Evolutionary conservation across 768 basidiomycete genomes (phyloP).

Genomic region (Mycena galericulata): DNA sequence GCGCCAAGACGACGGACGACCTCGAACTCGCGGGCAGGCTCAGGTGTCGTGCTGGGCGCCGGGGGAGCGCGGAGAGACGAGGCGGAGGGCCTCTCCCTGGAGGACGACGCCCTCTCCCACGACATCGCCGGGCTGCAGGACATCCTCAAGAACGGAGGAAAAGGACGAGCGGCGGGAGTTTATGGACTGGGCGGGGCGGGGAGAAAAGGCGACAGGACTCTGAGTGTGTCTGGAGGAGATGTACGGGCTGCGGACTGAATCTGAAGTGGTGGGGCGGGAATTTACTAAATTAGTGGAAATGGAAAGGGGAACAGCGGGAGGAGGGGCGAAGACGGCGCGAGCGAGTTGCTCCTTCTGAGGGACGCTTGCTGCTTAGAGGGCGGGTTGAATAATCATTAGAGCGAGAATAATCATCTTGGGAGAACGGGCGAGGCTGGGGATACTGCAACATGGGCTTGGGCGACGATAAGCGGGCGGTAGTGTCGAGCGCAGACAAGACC

Average conservation of each 20-base stretch:
- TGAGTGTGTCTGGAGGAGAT: conserved; percentile 49
- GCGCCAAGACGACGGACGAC: conserved; percentile 89
- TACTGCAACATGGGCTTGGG: conserved; percentile 71
- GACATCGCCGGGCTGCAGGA: conserved; percentile 78
- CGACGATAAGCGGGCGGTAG: conserved; percentile 37
- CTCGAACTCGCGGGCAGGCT: conserved; percentile 78
- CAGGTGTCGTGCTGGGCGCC: conserved; percentile 45
- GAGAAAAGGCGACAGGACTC: conserved; percentile 45
- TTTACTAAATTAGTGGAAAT: conserved; percentile 46
- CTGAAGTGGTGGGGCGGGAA: conserved; percentile 48
- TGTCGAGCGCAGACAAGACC: conserved; percentile 62
- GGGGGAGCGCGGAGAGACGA: conserved; percentile 57
- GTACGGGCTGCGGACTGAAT: conserved; percentile 55
- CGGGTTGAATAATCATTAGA: conserved; percentile 53
- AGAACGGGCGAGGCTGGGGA: conserved; percentile 55
- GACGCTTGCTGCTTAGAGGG: conserved; percentile 49
- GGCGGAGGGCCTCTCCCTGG: conserved; percentile 74
- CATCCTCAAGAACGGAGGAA: conserved; percentile 65
- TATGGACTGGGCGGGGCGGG: conserved; percentile 42
- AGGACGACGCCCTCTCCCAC: conserved; percentile 76
- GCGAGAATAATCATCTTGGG: conserved; percentile 54
- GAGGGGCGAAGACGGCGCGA: conserved; percentile 40
- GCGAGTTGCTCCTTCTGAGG: conserved; percentile 52
- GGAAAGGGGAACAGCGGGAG: conserved; percentile 37
- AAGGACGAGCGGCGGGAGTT: conserved; percentile 50